Percentiles rank a stretch among this genome's conserved stretches.
Conservation (phyloP, 2,329 filamentous ascomycete species). For the Teratosphaeria pseudoeucalypti region DNA sequence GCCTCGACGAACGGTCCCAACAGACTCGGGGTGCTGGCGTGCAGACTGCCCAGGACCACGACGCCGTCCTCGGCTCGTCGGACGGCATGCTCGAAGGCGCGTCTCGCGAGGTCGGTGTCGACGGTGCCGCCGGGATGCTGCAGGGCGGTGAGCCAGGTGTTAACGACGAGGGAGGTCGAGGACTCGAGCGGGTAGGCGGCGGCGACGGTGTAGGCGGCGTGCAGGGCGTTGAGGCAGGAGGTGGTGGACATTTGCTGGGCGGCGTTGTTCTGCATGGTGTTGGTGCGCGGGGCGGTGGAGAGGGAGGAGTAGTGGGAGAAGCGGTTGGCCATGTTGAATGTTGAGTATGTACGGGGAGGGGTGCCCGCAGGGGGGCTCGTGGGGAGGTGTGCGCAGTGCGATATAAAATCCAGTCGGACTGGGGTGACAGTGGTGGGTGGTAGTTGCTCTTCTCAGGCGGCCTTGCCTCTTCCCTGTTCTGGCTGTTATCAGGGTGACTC, state of each 20-base stretch:
- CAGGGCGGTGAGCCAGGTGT: conserved; percentile 82
- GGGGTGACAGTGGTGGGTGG: not conserved
- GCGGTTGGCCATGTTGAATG: conserved; percentile 47
- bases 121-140: conserved; percentile 62
- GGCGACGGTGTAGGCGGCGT: conserved; percentile 74
- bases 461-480: not conserved
- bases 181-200: conserved; percentile 82
- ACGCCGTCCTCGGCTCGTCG: conserved; percentile 92
- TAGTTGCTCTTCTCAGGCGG: not conserved
- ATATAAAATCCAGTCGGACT: no score
- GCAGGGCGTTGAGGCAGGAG: conserved; percentile 80
- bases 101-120: conserved; percentile 64
- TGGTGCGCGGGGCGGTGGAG: conserved; percentile 46
- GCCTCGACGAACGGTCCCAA: conserved; percentile 70
- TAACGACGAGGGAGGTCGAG: conserved; percentile 83
- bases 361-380: conserved; percentile 13
- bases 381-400: not conserved
- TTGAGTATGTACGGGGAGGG: conserved; percentile 5
- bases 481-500: not conserved
- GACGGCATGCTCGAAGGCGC: conserved; percentile 93
- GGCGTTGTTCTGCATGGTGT: conserved; percentile 44
- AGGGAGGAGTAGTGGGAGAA: conserved; percentile 53
- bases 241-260: conserved; percentile 81
- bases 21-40: conserved; percentile 77
- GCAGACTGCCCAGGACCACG: conserved; percentile 78